Percentiles rank a stretch among this genome's conserved stretches.
Evolutionary conservation across 192 early-diverging fungal species (phyloP).

Genomic region (Coemansia sp.): DNA sequence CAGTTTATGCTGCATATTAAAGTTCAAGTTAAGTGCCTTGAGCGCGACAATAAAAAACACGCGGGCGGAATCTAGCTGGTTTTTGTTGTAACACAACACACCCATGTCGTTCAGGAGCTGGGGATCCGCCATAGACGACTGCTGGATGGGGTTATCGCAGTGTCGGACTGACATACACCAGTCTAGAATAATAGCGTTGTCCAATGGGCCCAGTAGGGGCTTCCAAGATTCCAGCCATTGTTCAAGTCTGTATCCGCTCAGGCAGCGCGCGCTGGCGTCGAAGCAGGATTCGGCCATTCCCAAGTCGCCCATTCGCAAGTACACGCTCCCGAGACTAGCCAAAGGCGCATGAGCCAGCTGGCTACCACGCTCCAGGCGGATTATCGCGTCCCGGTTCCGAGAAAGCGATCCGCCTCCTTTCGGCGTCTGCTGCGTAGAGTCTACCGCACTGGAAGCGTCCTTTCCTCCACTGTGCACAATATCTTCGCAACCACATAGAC

Average conservation of each 20-base stretch:
- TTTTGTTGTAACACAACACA: slow-evolving; percentile 38
- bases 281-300: slow-evolving; percentile 56
- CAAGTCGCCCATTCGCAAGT: slow-evolving; percentile 53
- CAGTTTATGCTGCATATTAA: slow-evolving; percentile 27
- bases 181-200: slow-evolving; percentile 11
- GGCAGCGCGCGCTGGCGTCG: slow-evolving; percentile 48
- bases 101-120: slow-evolving; percentile 54
- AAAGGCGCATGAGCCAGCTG: slow-evolving; percentile 51
- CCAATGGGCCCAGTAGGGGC: slow-evolving; percentile 16
- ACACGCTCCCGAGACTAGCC: slow-evolving; percentile 52
- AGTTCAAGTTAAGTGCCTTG: slow-evolving; percentile 14
- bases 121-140: slow-evolving; percentile 36
- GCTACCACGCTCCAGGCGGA: slow-evolving; percentile 32
- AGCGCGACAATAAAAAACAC: slow-evolving; percentile 32
- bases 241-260: slow-evolving; percentile 30
- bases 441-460: slow-evolving; percentile 1
- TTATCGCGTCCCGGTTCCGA: neutral
- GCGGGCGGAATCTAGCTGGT: slow-evolving; percentile 23
- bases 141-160: neutral
- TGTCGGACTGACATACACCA: slow-evolving; percentile 22
- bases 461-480: slow-evolving; percentile 42
- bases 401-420: neutral
- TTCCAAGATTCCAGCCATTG: slow-evolving; percentile 39
- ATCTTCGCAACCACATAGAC: slow-evolving; percentile 53
- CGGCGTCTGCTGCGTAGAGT: slow-evolving; percentile 18